Conservation (phyloP, 2,329 filamentous ascomycete genomes). For the Periconia macrospinosa region DNA sequence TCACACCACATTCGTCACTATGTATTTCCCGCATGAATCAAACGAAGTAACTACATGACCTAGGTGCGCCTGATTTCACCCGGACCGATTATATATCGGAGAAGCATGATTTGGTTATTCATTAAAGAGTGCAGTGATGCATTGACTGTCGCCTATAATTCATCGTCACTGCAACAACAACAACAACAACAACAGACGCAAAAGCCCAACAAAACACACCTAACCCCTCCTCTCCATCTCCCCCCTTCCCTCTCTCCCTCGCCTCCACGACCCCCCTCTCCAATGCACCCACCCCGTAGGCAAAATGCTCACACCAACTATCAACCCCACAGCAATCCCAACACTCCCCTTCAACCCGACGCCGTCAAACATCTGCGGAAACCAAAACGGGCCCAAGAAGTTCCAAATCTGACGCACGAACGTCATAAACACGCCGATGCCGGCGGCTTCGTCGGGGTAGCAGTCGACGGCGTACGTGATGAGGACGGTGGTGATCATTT, state of each 20-base stretch:
- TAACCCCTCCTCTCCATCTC: not conserved
- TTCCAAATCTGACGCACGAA: constrained; percentile 55
- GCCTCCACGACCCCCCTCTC: constrained; percentile 21
- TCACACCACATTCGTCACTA: too few species aligned
- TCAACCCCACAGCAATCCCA: constrained; percentile 40
- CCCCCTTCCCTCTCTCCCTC: constrained; percentile 22
- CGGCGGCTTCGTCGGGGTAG: constrained; percentile 55
- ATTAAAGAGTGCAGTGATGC: too few species aligned
- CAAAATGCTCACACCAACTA: constrained; percentile 27
- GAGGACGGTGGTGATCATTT: constrained; percentile 63
- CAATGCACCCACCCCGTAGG: constrained; percentile 29
- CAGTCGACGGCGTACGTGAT: constrained; percentile 65
- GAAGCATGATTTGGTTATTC: too few species aligned
- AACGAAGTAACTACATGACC: too few species aligned
- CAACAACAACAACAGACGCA: too few species aligned
- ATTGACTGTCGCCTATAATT: too few species aligned
- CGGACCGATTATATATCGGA: too few species aligned
- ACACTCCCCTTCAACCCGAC: constrained; percentile 41
- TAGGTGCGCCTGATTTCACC: too few species aligned
- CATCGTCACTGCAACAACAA: too few species aligned
- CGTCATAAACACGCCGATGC: constrained; percentile 62
- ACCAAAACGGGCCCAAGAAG: constrained; percentile 48
- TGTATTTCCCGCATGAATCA: too few species aligned
- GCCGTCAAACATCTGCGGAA: constrained; percentile 43
- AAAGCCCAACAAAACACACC: too few species aligned